phyloP scores from a whole-genome alignment of 2,329 filamentous ascomycete species.

The Zarea fungicola region DNA sequence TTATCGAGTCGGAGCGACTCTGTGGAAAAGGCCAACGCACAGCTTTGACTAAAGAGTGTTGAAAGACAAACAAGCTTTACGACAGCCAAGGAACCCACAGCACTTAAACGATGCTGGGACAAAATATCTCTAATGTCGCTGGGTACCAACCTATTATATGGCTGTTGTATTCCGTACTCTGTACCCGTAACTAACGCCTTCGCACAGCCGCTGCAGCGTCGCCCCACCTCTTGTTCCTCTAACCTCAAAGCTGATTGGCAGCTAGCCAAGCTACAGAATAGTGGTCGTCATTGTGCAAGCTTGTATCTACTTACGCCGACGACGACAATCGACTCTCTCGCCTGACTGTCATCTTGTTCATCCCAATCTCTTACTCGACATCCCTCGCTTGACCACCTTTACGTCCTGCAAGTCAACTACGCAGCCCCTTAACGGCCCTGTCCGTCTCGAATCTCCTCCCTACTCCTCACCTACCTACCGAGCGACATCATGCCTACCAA shows the following conservation, averaged over 20 bases:
- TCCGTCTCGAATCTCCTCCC: not conserved
- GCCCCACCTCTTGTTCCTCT: conserved; percentile 1
- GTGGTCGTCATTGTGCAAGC: conserved; percentile 11
- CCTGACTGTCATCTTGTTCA: not conserved
- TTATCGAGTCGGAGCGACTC: too few species aligned
- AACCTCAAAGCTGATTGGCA: not conserved
- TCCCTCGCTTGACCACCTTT: not conserved
- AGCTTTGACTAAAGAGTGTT: too few species aligned
- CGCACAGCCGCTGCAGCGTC: too few species aligned
- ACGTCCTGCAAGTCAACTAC: too few species aligned
- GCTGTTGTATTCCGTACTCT: too few species aligned
- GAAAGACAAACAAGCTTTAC: too few species aligned
- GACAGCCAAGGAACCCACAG: too few species aligned
- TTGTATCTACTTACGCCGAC: not conserved
- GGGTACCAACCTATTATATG: too few species aligned
- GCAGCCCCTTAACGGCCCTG: not conserved
- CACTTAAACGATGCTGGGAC: too few species aligned
- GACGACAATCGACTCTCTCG: not conserved
- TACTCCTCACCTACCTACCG: not conserved
- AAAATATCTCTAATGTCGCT: too few species aligned
- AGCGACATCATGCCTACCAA: conserved; percentile 45
- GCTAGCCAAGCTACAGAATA: not conserved
- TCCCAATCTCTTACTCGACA: not conserved
- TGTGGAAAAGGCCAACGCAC: too few species aligned
- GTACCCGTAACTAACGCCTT: too few species aligned